Percentiles rank a stretch among this genome's conserved stretches.
These are phyloP conservation scores for Leucosporidium scottii DNA, from an alignment of 768 basidiomycete genomes.

Conservation along the genomic window DNA sequence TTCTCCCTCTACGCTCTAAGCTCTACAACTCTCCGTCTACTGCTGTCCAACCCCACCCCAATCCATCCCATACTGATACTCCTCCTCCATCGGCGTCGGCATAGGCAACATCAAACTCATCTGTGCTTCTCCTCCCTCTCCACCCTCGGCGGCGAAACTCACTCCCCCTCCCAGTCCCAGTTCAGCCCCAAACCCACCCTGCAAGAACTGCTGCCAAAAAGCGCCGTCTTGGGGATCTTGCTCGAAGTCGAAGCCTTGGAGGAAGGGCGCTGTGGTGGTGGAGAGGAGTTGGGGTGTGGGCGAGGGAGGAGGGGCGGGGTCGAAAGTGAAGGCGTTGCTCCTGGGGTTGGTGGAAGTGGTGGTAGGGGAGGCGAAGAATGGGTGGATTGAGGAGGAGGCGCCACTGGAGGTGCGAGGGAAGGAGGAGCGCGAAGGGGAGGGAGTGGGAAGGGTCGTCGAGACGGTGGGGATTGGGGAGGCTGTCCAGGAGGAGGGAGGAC, in stretches of 20 bases:
- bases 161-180: neutral
- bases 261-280: neutral
- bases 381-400: neutral
- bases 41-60: no score
- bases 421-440: neutral
- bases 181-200: neutral
- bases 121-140: neutral
- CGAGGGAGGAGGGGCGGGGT: neutral
- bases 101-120: neutral
- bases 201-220: neutral
- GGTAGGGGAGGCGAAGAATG: neutral
- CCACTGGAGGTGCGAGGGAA: neutral
- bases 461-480: neutral
- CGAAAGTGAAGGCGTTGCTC: neutral
- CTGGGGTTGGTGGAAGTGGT: neutral
- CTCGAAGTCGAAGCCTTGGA: neutral
- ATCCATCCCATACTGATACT: no score
- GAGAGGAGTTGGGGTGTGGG: neutral
- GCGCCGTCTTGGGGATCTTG: neutral
- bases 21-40: neutral
- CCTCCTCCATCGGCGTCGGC: neutral
- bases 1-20: neutral
- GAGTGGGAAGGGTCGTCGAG: neutral
- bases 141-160: neutral
- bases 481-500: neutral